Conservation (phyloP, 192 early-diverging fungal genomes). For the Diversispora epigaea region DNA sequence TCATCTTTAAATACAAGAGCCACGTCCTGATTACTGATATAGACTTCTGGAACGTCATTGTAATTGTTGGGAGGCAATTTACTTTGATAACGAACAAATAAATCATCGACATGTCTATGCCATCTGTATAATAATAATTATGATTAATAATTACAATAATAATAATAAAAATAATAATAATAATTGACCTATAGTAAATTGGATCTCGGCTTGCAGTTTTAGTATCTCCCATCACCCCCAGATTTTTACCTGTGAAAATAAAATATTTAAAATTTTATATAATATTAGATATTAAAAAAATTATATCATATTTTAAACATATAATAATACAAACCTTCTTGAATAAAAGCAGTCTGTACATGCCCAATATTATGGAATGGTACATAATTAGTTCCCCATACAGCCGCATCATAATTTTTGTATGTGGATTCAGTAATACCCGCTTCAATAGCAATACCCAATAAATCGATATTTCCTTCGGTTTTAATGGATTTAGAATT, state of each 20-base stretch:
- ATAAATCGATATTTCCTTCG: background rate
- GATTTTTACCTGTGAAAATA: background rate
- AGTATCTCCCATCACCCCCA: background rate
- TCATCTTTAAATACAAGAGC: background rate
- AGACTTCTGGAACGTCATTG: background rate
- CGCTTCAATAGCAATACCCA: background rate
- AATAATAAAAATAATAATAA: too few relatives aligned
- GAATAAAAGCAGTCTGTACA: background rate
- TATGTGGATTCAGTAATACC: background rate
- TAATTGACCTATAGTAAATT: background rate
- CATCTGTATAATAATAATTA: background rate
- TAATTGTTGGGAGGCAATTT: background rate
- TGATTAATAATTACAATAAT: too few relatives aligned
- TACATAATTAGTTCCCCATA: too few relatives aligned
- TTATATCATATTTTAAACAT: background rate
- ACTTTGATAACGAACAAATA: background rate
- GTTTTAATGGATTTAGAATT: too few relatives aligned
- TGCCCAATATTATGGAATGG: background rate
- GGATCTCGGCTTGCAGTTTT: background rate
- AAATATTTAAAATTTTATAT: background rate
- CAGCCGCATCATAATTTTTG: background rate
- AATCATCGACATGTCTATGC: slow-evolving; percentile 9
- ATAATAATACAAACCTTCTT: background rate
- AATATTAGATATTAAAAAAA: background rate
- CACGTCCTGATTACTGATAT: background rate